Base-by-base conservation (phyloP, 2,329 filamentous ascomycete species). In the Trichophyton benhamiae region DNA sequence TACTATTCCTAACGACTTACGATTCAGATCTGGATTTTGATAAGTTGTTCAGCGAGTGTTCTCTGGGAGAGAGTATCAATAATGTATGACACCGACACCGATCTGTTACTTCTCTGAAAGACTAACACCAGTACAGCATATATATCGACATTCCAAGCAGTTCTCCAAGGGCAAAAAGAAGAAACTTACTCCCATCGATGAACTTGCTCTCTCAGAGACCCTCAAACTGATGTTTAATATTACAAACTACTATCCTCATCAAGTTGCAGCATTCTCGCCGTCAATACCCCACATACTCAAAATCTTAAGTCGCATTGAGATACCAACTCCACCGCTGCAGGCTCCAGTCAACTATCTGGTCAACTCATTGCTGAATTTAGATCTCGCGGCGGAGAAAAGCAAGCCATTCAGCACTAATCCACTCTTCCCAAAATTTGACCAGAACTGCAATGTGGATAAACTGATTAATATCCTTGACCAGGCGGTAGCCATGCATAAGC, bases 211-310 rank as follows among this genome's bases (percentile, higher is more conserved):
- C 42, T 80, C 80, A 7, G 92, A 97, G 72, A 92, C 88, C 0
- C 77, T 94, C 58, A 96, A 95, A 70, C 80, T 97, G 46, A 76
- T 95, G 59, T 97, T 95, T 79, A 96, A 96, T 72, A 79, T 96
- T 60, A 88, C 87, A 1, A 86, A 91, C 67, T 85, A 86, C 68
- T 87, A 86, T 68, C 83, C 85, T 3, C 79, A 85, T 48, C 79
- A 86, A 27, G 74, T 77, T 3, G 72, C 77, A 0, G 75, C 78
- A 0, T 95, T 96, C 69, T 83, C 83, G 1, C 76, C 82, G 22
- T 84, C 87, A 2, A 80, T 95, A 48, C 81, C 85, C 9, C 80
- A 84, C 63, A 82, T 97, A 30, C 78, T 91, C 61, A 82, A 83
- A 52, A 81, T 96, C 17, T 77, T 97, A 15, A 73, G 74, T 33